Evolutionary conservation across 2,329 filamentous ascomycete species (phyloP).

Genomic region (Xylaria sp.): DNA sequence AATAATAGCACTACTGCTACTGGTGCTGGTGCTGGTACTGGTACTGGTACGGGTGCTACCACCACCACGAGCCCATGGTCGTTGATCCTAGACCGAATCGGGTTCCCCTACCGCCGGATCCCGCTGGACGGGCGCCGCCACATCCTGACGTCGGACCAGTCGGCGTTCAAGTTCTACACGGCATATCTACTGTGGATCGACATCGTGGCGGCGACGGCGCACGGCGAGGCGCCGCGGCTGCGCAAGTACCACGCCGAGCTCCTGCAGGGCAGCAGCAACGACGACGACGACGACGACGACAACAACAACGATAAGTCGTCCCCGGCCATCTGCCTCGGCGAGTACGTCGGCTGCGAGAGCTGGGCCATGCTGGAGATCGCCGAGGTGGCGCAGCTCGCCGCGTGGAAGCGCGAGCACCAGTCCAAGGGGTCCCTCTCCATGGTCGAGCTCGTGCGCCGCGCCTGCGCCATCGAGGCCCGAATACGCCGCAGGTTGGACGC

Average conservation of each 20-base stretch:
- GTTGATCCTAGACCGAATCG: constrained; percentile 47
- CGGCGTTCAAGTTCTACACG: constrained; percentile 59
- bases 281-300: too few species aligned
- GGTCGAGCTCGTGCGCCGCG: constrained; percentile 39
- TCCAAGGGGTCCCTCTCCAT: constrained; percentile 57
- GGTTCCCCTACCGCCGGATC: constrained; percentile 22
- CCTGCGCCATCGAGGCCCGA: constrained; percentile 34
- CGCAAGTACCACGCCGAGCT: constrained; percentile 54
- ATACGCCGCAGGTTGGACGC: constrained; percentile 32
- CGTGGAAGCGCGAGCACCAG: constrained; percentile 64
- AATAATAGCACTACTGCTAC: too few species aligned
- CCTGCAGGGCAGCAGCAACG: constrained; percentile 47
- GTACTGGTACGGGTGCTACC: too few species aligned
- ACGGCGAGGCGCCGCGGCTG: constrained; percentile 56
- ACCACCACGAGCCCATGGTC: constrained; percentile 48
- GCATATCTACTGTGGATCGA: constrained; percentile 61
- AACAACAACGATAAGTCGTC: too few species aligned
- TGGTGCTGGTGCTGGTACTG: too few species aligned
- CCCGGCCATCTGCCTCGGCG: constrained; percentile 57
- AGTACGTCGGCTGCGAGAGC: constrained; percentile 66
- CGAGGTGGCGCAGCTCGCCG: constrained; percentile 62
- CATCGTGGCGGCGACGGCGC: constrained; percentile 60
- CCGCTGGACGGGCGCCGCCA: constrained; percentile 42
- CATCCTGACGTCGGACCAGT: constrained; percentile 58
- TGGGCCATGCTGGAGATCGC: constrained; percentile 66